Evolutionary conservation across 2,329 filamentous ascomycete species (phyloP).

Genomic region (Penicillium olsonii): DNA sequence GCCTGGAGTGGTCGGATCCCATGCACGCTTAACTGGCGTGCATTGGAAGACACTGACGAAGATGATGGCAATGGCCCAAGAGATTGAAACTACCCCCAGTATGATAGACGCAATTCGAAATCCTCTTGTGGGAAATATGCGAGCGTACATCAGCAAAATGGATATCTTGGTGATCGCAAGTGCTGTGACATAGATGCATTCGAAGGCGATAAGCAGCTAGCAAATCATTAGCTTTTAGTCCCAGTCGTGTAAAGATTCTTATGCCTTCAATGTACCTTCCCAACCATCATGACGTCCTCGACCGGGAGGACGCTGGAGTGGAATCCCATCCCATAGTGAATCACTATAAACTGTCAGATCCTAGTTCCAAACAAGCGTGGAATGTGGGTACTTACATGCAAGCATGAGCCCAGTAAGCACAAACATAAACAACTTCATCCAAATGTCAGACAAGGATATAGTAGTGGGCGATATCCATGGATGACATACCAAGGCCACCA

Average conservation of each 20-base stretch:
- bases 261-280: conserved; percentile 4
- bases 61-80: conserved; percentile 52
- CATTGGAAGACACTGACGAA: conserved; percentile 57
- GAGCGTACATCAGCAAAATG: conserved; percentile 55
- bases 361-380: not conserved
- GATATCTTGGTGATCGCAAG: conserved; percentile 54
- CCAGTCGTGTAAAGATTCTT: not conserved
- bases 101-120: conserved; percentile 47
- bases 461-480: not conserved
- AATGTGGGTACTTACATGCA: not conserved
- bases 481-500: conserved; percentile 13
- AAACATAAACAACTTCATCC: not conserved
- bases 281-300: conserved; percentile 7
- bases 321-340: conserved; percentile 13
- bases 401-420: conserved; percentile 6
- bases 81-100: conserved; percentile 47
- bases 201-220: conserved; percentile 50
- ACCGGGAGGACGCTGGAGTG: conserved; percentile 5
- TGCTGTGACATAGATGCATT: conserved; percentile 41
- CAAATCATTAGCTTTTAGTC: not conserved
- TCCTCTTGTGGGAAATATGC: conserved; percentile 51
- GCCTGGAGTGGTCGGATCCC: conserved; percentile 50
- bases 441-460: not conserved
- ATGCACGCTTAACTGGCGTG: conserved; percentile 52
- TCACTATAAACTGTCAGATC: conserved; percentile 11